These are phyloP conservation scores for Begonia fuchsioides DNA, from an alignment of 306 rosid species.

Conservation along the genomic window DNA sequence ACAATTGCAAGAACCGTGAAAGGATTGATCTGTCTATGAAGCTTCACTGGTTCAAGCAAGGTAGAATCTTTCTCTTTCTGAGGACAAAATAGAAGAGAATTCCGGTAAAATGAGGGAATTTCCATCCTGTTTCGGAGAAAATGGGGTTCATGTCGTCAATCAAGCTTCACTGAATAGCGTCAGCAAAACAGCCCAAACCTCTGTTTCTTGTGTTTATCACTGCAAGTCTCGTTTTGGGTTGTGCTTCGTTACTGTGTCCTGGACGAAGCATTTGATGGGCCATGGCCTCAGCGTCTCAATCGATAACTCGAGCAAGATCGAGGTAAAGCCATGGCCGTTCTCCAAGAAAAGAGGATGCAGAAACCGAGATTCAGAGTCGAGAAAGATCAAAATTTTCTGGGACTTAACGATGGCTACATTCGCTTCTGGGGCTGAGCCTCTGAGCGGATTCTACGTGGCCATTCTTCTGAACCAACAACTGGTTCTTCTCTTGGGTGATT, in stretches of 20 bases:
- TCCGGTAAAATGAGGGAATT: slow-evolving; percentile 54
- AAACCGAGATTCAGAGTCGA: slow-evolving; percentile 44
- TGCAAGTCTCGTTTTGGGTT: slow-evolving; percentile 34
- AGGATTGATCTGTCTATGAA: too few species aligned
- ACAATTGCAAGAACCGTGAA: too few species aligned
- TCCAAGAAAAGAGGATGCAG: slow-evolving; percentile 66
- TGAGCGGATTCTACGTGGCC: slow-evolving; percentile 54
- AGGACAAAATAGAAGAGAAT: too few species aligned
- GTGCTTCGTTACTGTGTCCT: slow-evolving; percentile 57
- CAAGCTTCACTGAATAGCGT: slow-evolving; percentile 34
- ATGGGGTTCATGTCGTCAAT: slow-evolving; percentile 71
- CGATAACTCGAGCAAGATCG: slow-evolving; percentile 57
- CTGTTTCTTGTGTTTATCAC: slow-evolving; percentile 64
- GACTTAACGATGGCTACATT: slow-evolving; percentile 64
- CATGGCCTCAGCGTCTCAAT: slow-evolving; percentile 66
- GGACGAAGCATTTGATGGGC: slow-evolving; percentile 83
- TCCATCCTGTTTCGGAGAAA: slow-evolving; percentile 93
- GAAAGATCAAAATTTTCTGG: slow-evolving; percentile 52
- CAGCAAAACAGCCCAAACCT: slow-evolving; percentile 48
- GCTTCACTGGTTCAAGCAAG: too few species aligned
- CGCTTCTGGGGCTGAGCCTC: slow-evolving; percentile 69
- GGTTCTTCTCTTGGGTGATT: slow-evolving; percentile 56
- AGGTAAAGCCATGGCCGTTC: slow-evolving; percentile 85
- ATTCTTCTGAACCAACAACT: slow-evolving; percentile 38
- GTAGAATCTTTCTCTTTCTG: too few species aligned